Evolutionary conservation across 2,329 filamentous ascomycete species (phyloP), one percentile per base, ranked within the genome.

Genomic region (Fusarium sp.): DNA sequence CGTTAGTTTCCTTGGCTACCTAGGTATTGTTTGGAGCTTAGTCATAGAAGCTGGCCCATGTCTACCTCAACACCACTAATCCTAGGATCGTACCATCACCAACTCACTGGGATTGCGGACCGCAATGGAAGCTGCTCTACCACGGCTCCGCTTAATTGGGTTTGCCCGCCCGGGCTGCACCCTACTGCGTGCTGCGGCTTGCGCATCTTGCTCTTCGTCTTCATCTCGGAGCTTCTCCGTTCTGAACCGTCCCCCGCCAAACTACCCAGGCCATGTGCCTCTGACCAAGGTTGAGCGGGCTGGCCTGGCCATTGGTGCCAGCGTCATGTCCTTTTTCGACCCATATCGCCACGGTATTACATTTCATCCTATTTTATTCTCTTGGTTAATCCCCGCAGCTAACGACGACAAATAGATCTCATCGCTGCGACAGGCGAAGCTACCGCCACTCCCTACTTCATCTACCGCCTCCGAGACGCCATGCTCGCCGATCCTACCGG

Each of bases 341-440:
- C 95, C 95, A 1, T 89, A 93, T 76, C 89, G 96, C 75, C 94
- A 90, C 79, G 93, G 93, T 92, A 84, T 53, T 75, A 23, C 4
- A 4, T 23, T 23, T 23, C 23, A 23, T 5, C 4, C 23, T 62
- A 15, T 12, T 15, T 12, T 4, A 16, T 16, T 13, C 4, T 5
- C 5, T 2, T 1, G 9, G 44, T 12, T 16, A 12, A 51, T 36
- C 50, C 37, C 43, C 27, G 28, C 36, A 12, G 27, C 57, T 66
- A 36, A 58, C 27, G 15, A 23, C 12, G 23, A 16, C 11, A 23
- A 23, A 1, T 13, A 94, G 96, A 99, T 83, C 90, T 99, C 72
- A 97, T 99, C 74, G 96, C 96, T 36, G 89, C 94, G 36, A 89
- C 97, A n/a, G 95, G 95, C 77, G 96, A 99, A 85, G 91, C 95